phyloP scores from a whole-genome alignment of 2,329 filamentous ascomycete species.

The Ascochyta clinopodiicola region DNA sequence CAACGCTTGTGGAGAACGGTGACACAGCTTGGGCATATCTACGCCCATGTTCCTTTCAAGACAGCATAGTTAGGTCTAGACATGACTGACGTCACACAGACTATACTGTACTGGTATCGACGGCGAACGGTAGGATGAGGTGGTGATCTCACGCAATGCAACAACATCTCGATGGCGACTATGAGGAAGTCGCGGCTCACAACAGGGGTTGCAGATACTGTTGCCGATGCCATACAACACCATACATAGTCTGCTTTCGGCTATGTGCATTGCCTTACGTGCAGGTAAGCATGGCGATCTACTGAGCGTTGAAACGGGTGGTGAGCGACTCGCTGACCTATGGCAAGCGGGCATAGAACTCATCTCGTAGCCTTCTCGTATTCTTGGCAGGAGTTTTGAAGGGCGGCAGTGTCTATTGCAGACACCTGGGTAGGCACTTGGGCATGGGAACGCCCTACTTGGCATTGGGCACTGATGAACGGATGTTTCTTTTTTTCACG shows the following conservation, averaged over 20 bases:
- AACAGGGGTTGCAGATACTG: conserved; percentile 3
- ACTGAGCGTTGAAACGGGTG: conserved; percentile 8
- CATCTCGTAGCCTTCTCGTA: conserved; percentile 8
- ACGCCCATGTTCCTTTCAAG: background rate
- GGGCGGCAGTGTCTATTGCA: background rate
- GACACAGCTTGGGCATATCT: background rate
- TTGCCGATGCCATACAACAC: conserved; percentile 1
- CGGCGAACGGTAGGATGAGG: background rate
- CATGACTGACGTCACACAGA: conserved; percentile 4
- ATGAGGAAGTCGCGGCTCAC: background rate
- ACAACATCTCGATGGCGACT: background rate
- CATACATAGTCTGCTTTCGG: background rate
- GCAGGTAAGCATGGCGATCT: conserved; percentile 15
- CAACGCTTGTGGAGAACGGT: background rate
- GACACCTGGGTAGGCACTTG: background rate
- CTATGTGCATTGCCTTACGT: conserved; percentile 9
- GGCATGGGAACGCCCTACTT: background rate
- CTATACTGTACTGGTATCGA: background rate
- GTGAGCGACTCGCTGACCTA: conserved; percentile 5
- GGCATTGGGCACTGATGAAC: background rate
- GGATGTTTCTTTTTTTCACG: background rate
- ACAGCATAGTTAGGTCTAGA: conserved; percentile 1
- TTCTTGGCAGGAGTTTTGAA: conserved; percentile 1
- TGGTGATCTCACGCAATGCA: conserved; percentile 5
- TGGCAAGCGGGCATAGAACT: conserved; percentile 1